Evolutionary conservation across 257 asterid species (phyloP).

Genomic region (Capsicum rhomboideum): DNA sequence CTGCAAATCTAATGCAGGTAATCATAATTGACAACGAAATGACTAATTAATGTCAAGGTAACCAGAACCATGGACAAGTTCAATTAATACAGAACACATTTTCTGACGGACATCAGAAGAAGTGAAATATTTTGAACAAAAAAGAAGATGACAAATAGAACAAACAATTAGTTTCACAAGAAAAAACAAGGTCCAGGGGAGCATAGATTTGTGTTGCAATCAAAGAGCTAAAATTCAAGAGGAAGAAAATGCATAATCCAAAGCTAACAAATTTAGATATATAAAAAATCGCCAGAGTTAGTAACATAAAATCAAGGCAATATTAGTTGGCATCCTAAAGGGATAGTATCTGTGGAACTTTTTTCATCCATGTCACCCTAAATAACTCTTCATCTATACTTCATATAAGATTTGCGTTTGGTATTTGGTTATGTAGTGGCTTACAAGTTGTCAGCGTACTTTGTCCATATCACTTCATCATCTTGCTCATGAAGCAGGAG

Average conservation of each 20-base stretch:
- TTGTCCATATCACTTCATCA: background rate
- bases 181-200: too few relatives aligned
- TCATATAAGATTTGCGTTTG: background rate
- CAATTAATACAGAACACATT: background rate
- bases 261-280: background rate
- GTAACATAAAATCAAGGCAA: background rate
- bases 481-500: background rate
- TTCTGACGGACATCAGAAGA: background rate
- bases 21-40: background rate
- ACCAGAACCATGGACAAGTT: background rate
- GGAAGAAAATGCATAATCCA: background rate
- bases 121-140: background rate
- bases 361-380: background rate
- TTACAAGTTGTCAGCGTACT: background rate
- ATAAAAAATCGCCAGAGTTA: background rate
- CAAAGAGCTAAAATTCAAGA: background rate
- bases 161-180: background rate
- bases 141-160: background rate
- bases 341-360: background rate
- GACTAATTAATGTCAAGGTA: background rate
- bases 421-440: background rate
- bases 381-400: background rate
- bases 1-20: background rate
- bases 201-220: too few relatives aligned
- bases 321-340: background rate